Conservation (phyloP, 2,329 filamentous ascomycete genomes). For the Teratosphaeria epicoccoides region DNA sequence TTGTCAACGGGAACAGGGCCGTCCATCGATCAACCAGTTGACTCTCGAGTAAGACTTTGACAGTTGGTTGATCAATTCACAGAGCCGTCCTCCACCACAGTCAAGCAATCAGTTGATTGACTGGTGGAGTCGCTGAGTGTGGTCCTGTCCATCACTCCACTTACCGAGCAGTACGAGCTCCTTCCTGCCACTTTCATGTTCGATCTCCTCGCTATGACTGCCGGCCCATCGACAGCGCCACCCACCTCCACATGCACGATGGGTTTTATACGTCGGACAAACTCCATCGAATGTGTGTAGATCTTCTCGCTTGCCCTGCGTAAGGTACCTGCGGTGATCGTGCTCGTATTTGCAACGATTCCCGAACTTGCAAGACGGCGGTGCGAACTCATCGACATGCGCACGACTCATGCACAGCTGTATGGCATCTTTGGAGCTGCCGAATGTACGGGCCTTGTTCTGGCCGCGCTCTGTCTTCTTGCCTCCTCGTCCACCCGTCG, state of each 20-base stretch:
- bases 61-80: no score
- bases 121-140: no score
- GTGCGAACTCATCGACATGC: conserved; percentile 69
- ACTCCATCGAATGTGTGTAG: conserved; percentile 63
- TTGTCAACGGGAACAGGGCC: no score
- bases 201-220: conserved; percentile 75
- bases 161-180: conserved; percentile 63
- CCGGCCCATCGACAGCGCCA: conserved; percentile 91
- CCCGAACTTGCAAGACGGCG: conserved; percentile 62
- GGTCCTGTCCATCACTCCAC: no score
- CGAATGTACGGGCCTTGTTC: conserved; percentile 75
- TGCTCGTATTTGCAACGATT: conserved; percentile 74
- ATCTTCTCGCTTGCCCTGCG: conserved; percentile 69
- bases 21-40: no score
- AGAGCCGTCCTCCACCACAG: no score
- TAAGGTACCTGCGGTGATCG: conserved; percentile 74
- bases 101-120: no score
- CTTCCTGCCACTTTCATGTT: conserved; percentile 66
- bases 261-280: conserved; percentile 70
- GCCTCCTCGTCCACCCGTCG: conserved; percentile 19
- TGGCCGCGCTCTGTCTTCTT: conserved; percentile 57
- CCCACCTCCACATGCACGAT: conserved; percentile 68
- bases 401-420: conserved; percentile 67
- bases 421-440: conserved; percentile 65
- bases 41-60: no score